Percentiles rank a stretch among this genome's conserved stretches.
Evolutionary conservation across 352 stramenopile species (phyloP).

Genomic region (Discostella stelligera): DNA sequence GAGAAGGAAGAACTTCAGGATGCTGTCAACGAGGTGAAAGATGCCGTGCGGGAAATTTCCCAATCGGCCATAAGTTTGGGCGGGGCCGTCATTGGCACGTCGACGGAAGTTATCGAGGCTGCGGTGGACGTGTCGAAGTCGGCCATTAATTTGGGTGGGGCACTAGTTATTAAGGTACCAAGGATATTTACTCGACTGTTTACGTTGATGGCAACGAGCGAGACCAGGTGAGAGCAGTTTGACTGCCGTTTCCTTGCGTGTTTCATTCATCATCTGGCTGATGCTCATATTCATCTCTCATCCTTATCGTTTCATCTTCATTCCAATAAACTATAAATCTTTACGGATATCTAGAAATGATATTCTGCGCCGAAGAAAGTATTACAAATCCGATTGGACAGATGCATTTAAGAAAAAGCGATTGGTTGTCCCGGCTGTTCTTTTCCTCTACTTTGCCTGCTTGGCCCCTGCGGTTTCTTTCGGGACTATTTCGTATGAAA

Average conservation of each 20-base stretch:
- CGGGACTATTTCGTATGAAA: conserved; percentile 83
- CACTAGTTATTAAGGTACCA: conserved; percentile 37
- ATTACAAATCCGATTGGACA: conserved; percentile 79
- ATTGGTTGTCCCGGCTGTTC: conserved; percentile 73
- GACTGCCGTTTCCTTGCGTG: conserved; percentile 6
- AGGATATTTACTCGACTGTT: conserved; percentile 44
- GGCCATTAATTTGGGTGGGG: conserved; percentile 39
- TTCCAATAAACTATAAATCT: no score
- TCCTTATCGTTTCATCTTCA: no score
- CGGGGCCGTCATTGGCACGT: conserved; percentile 20
- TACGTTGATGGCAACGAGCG: conserved; percentile 21
- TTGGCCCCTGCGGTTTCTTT: conserved; percentile 85
- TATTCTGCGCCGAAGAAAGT: conserved; percentile 46
- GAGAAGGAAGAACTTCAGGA: conserved; percentile 50
- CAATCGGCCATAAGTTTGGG: conserved; percentile 33
- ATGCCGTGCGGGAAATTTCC: conserved; percentile 29
- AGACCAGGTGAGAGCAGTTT: conserved; percentile 39
- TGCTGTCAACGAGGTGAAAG: conserved; percentile 55
- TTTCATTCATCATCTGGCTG: background rate
- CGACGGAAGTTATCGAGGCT: conserved; percentile 10
- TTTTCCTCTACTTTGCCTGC: conserved; percentile 88
- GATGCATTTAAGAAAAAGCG: conserved; percentile 77
- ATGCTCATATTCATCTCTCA: conserved; percentile 17
- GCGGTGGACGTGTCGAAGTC: conserved; percentile 45
- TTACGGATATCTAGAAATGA: no score